Conservation (phyloP, 2,329 filamentous ascomycete species). For the Paraconiothyrium brasiliense region DNA sequence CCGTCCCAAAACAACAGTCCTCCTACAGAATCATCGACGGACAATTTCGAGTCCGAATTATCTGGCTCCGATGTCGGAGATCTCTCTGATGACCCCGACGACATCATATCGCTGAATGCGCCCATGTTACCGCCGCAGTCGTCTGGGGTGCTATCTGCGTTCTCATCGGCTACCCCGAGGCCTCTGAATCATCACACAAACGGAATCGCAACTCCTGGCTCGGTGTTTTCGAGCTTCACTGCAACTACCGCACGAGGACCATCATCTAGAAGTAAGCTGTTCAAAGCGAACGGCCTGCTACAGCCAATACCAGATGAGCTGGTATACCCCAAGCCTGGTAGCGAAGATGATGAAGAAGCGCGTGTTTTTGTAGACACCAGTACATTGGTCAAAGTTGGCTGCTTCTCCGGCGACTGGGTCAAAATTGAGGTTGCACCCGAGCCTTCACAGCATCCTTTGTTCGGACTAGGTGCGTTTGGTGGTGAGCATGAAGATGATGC, state of each 20-base stretch:
- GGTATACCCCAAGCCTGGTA: constrained; percentile 82
- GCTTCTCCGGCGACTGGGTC: constrained; percentile 98
- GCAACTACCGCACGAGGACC: constrained; percentile 79
- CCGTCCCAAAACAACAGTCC: constrained; percentile 51
- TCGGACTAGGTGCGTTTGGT: constrained; percentile 73
- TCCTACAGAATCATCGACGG: constrained; percentile 52
- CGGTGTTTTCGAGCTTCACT: constrained; percentile 88
- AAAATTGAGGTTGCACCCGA: constrained; percentile 81
- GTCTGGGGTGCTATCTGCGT: constrained; percentile 80
- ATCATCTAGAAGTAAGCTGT: constrained; percentile 77
- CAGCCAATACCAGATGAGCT: constrained; percentile 77
- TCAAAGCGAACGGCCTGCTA: constrained; percentile 82
- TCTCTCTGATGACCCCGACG: constrained; percentile 90
- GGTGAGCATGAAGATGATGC: constrained; percentile 68
- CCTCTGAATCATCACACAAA: constrained; percentile 75
- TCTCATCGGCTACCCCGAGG: constrained; percentile 83
- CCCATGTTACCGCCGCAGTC: constrained; percentile 80
- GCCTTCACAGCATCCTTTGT: constrained; percentile 73
- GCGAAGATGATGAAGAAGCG: constrained; percentile 86
- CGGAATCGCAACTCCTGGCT: constrained; percentile 83
- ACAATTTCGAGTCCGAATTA: constrained; percentile 64
- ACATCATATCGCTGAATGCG: constrained; percentile 88
- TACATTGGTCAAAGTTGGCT: constrained; percentile 87
- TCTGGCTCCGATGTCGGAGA: constrained; percentile 75
- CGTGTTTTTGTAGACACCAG: constrained; percentile 90